Conservation (phyloP, 1,284 basidiomycete genomes). For the Pulveroboletus sp. region DNA sequence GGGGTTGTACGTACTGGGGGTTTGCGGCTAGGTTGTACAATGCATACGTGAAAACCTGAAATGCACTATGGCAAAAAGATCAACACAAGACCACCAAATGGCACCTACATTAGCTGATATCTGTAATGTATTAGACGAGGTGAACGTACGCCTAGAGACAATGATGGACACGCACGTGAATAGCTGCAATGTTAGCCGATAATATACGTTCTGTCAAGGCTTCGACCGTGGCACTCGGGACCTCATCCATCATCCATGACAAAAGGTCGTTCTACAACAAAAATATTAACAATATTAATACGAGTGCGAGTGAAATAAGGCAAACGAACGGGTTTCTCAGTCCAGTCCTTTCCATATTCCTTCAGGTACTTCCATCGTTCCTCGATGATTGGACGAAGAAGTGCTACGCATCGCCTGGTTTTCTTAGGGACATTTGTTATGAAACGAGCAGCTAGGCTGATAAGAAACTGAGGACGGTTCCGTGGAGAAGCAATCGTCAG, state of each 20-base stretch:
- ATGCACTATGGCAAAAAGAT: no score
- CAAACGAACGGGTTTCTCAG: conserved; percentile 40
- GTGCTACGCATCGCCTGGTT: conserved; percentile 19
- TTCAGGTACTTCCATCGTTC: conserved; percentile 36
- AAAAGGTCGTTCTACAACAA: conserved; percentile 47
- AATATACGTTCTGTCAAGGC: conserved; percentile 39
- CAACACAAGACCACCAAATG: no score
- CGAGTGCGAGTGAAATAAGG: no score
- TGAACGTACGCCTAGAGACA: no score
- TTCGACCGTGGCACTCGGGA: conserved; percentile 31
- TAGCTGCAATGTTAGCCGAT: conserved; percentile 41
- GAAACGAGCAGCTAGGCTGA: conserved; percentile 2
- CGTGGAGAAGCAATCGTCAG: not conserved
- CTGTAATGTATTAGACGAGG: no score
- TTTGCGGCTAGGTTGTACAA: conserved; percentile 41
- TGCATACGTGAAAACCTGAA: conserved; percentile 37
- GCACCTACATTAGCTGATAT: no score
- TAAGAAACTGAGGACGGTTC: accelerated
- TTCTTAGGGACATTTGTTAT: not conserved
- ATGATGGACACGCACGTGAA: conserved; percentile 39
- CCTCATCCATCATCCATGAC: conserved; percentile 47
- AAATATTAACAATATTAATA: no score
- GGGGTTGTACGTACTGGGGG: conserved; percentile 40
- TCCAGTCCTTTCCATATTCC: conserved; percentile 40
- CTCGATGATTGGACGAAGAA: conserved; percentile 38